phyloP scores from a whole-genome alignment of 495 filamentous ascomycete genomes.

The Podospora appendiculata region DNA sequence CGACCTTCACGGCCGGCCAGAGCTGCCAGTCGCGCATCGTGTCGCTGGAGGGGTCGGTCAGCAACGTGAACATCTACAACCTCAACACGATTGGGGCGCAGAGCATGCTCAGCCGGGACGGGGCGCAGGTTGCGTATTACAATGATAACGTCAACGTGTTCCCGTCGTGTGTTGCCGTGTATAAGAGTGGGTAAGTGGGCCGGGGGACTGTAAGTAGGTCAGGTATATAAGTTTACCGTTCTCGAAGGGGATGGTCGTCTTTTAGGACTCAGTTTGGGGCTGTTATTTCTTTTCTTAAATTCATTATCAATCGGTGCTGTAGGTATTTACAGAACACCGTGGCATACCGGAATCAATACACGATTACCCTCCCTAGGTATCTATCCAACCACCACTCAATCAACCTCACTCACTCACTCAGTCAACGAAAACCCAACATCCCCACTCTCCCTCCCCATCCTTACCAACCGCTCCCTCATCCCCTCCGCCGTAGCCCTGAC shows the following conservation, averaged over 20 bases:
- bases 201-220: too few relatives aligned
- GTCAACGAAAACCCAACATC: slow-evolving; percentile 48
- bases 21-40: slow-evolving; percentile 50
- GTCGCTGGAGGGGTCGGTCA: slow-evolving; percentile 36
- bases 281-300: too few relatives aligned
- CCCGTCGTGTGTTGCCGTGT: slow-evolving; percentile 35
- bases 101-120: slow-evolving; percentile 39
- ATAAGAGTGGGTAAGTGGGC: slow-evolving; percentile 21
- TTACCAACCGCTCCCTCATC: slow-evolving; percentile 47
- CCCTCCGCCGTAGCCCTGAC: slow-evolving; percentile 42
- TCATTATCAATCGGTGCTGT: too few relatives aligned
- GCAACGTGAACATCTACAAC: slow-evolving; percentile 44
- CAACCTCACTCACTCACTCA: slow-evolving; percentile 20
- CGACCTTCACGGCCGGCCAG: slow-evolving; percentile 34
- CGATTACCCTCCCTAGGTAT: too few relatives aligned
- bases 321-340: too few relatives aligned
- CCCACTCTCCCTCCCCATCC: slow-evolving; percentile 50
- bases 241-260: too few relatives aligned
- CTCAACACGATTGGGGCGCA: slow-evolving; percentile 46
- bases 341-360: too few relatives aligned
- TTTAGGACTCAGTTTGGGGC: too few relatives aligned
- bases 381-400: background rate
- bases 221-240: too few relatives aligned
- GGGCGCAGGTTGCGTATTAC: slow-evolving; percentile 29
- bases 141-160: slow-evolving; percentile 41